Percentiles rank a stretch among this genome's conserved stretches.
phyloP scores from a whole-genome alignment of 139 green algal genomes.

The Chlorella vulgaris region DNA sequence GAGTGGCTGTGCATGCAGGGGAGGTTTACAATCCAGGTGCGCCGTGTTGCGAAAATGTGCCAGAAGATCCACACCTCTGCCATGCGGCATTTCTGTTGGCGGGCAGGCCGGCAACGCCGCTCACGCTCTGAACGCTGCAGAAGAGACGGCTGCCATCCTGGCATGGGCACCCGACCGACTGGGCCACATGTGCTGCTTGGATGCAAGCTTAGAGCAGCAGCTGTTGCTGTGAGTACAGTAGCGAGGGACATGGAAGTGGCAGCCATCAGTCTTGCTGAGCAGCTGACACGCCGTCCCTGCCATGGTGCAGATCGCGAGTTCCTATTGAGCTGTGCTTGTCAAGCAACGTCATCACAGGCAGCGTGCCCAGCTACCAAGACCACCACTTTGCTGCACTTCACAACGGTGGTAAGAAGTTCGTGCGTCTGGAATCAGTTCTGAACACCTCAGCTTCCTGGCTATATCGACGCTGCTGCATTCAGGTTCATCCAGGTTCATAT shows the following conservation, averaged over 20 bases:
- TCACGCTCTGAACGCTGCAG: too few species aligned
- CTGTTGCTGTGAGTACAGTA: conserved; percentile 44
- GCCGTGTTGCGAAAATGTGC: neutral
- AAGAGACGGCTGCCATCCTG: conserved; percentile 71
- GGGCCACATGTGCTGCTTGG: conserved; percentile 83
- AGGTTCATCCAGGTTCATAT: too few species aligned
- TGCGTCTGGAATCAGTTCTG: neutral
- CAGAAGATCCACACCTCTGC: too few species aligned
- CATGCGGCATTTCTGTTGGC: too few species aligned
- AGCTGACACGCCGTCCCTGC: neutral
- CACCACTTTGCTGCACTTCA: conserved; percentile 78
- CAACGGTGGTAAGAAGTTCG: conserved; percentile 29
- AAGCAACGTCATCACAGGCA: conserved; percentile 59
- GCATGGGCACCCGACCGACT: conserved; percentile 70
- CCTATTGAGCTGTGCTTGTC: conserved; percentile 85
- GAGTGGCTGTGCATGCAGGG: conserved; percentile 73
- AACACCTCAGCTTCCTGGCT: conserved; percentile 11
- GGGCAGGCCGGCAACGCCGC: too few species aligned
- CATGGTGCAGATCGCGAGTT: conserved; percentile 42
- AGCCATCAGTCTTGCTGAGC: neutral
- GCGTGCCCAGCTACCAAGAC: conserved; percentile 57
- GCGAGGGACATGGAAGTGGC: neutral
- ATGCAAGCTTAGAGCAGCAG: conserved; percentile 52
- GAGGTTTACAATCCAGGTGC: conserved; percentile 50
- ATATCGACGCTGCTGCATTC: too few species aligned